phyloP scores from a whole-genome alignment of 768 basidiomycete genomes.

The Neoboletus brunneissimus region DNA sequence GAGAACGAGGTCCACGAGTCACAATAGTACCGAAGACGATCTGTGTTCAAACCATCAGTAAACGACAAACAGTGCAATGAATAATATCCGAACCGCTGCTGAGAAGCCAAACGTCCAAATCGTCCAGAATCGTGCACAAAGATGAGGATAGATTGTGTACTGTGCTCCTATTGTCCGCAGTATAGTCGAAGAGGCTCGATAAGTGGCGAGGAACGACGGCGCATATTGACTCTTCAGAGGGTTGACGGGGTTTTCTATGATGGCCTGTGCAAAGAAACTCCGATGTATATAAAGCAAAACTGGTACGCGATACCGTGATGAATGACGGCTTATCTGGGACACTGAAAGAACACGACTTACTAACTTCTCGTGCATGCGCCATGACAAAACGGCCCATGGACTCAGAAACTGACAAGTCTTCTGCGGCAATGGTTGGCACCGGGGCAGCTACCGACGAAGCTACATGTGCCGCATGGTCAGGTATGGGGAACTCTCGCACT shows the following conservation, averaged over 20 bases:
- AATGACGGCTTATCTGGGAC: background rate
- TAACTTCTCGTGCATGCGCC: constrained; percentile 34
- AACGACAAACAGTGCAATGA: background rate
- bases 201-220: constrained; percentile 62
- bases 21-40: constrained; percentile 79
- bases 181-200: constrained; percentile 55
- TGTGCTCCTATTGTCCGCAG: constrained; percentile 50
- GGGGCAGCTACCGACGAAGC: constrained; percentile 34
- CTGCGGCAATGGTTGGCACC: constrained; percentile 13
- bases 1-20: constrained; percentile 66
- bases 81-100: constrained; percentile 41
- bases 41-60: constrained; percentile 33
- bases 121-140: constrained; percentile 55
- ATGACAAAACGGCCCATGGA: constrained; percentile 42
- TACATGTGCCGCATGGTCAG: constrained; percentile 42
- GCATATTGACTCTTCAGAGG: constrained; percentile 65
- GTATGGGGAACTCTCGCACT: constrained; percentile 62
- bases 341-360: constrained; percentile 27
- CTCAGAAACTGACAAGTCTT: constrained; percentile 17
- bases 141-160: constrained; percentile 43
- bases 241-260: constrained; percentile 63
- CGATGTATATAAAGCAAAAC: constrained; percentile 65
- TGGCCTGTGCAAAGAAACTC: constrained; percentile 68
- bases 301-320: constrained; percentile 19
- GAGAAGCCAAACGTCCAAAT: constrained; percentile 63